Base-by-base conservation (phyloP, 2,329 filamentous ascomycete species). In the Aspergillus sp. region DNA sequence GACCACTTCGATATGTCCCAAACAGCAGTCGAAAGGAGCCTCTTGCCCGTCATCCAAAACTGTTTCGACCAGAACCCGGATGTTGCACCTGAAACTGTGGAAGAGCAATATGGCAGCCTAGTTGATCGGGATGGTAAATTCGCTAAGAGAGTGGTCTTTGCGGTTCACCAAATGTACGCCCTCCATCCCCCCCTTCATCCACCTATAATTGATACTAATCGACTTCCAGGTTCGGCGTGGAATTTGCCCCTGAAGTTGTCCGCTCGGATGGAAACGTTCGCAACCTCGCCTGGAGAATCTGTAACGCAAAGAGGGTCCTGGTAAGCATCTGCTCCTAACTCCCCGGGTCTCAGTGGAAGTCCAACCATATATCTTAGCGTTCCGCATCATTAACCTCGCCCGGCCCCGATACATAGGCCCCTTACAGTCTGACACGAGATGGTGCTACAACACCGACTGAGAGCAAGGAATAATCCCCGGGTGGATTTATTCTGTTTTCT, bases 281-380 rank as follows among this genome's bases (percentile, higher is more conserved):
- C 69, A 96, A 96, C 71, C 79, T 99, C 62, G 92, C 93, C 6
- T 97, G 93, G 93, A 85, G 95, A 69, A 90, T 99, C 62, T 95
- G 90, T 73, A 96, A 96, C 73, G 95, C 95, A 37, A 97, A 97
- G 81, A 91, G 93, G 76, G 95, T 96, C 63, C 76, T 98, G 77
- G 91, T 96, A 80, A 79, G 89, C 17, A 12, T 45, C 17, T 23
- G 19, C 17, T 41, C 6, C 41, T 27, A 23, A 8, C 11, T 19
- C n/a, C 14, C 15, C 40, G 15, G 17, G 39, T 9, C n/a, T 51
- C 39, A 19, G 19, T 37, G 14, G 21, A 37, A 39, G 25, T 14
- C 43, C 50, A 52, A 45, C 33, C 35, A 33, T 27, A 35, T 17
- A 41, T 21, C 35, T 35, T 33, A 47, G 43, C 23, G 52, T 54